These are phyloP conservation scores for Fusarium illudens DNA, from an alignment of 2,329 filamentous ascomycete species.

Conservation along the genomic window DNA sequence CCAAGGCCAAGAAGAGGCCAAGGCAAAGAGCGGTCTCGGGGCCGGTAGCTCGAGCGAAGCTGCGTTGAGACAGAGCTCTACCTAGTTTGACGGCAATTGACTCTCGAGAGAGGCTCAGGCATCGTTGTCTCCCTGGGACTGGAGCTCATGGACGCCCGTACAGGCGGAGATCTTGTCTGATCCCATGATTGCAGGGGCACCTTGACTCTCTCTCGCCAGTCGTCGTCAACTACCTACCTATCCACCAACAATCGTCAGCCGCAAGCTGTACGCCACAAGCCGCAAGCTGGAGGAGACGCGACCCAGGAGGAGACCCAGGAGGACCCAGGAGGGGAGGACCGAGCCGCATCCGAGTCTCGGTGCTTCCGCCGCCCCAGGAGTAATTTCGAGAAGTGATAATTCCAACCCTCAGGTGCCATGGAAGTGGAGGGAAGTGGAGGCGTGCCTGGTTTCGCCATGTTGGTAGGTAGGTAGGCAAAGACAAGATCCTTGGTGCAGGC, in stretches of 20 bases:
- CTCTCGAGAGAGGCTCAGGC: neutral
- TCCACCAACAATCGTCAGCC: constrained; percentile 8
- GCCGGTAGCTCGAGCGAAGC: neutral
- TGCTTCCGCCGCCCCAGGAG: neutral
- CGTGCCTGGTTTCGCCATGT: constrained; percentile 9
- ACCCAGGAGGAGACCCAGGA: neutral
- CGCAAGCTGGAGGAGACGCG: neutral
- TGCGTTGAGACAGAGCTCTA: neutral
- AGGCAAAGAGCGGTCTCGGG: constrained; percentile 21
- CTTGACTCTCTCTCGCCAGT: neutral
- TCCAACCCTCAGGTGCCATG: constrained; percentile 2
- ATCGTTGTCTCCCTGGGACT: neutral
- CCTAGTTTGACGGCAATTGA: neutral
- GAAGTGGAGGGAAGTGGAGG: constrained; percentile 1
- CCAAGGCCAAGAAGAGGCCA: neutral
- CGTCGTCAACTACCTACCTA: neutral
- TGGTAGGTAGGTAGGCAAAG: constrained; percentile 11
- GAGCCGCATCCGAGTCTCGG: constrained; percentile 14
- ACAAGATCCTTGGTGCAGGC: neutral
- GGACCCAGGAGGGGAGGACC: too few species aligned
- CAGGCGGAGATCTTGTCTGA: neutral
- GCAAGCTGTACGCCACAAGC: neutral
- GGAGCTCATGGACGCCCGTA: neutral
- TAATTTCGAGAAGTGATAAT: constrained; percentile 10
- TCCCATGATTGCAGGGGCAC: neutral